Evolutionary conservation across 1,139 yeast genomes (phyloP), one percentile per base, ranked within the genome.

Genomic region (Magnusiomyces paraingens): DNA sequence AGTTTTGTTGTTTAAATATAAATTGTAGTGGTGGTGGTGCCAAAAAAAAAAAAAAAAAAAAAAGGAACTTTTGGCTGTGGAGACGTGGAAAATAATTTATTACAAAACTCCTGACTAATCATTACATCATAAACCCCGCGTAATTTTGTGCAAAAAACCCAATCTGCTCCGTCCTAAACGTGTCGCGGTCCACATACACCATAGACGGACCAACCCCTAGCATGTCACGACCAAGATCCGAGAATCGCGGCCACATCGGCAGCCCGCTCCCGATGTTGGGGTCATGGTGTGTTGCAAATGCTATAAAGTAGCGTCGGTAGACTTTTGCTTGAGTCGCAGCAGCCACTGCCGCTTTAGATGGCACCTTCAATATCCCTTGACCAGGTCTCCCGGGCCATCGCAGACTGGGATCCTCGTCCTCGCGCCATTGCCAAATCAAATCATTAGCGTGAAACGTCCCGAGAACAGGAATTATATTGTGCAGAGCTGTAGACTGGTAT

Each of bases 171-270:
- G 17, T 15, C 22, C 46, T 11, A 12, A 20, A 43, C 20, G 46
- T 43, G 20, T 43, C 46, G 14, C 17, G n/a, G 15, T 20, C 22
- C 22, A 12, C 17, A 22, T 21, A 43, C 5, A 15, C 41, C 18
- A 26, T 15, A 32, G 22, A 20, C 8, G 15, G 35, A 12, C 35
- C 40, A 20, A 53, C 43, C 11, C 45, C 43, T 39, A 53, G 47
- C 29, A 26, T 38, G 4, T 53, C 47, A 29, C 46, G 39, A 2
- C 18, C 10, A 15, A 6, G 12, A 3, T 10, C 17, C 2, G 85
- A 0, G 80, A 81, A 58, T 22, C 52, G 43, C 8, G 54, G 52
- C 61, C 61, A 57, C 22, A 48, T 14, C 5, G 55, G 14, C 32
- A 58, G 47, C 4, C 46, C 46, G 11, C 50, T 39, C 22, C 46